Percentiles rank a stretch among this genome's conserved stretches.
These are phyloP conservation scores for Fusarium illudens DNA, from an alignment of 2,329 filamentous ascomycete species.

Conservation along the genomic window DNA sequence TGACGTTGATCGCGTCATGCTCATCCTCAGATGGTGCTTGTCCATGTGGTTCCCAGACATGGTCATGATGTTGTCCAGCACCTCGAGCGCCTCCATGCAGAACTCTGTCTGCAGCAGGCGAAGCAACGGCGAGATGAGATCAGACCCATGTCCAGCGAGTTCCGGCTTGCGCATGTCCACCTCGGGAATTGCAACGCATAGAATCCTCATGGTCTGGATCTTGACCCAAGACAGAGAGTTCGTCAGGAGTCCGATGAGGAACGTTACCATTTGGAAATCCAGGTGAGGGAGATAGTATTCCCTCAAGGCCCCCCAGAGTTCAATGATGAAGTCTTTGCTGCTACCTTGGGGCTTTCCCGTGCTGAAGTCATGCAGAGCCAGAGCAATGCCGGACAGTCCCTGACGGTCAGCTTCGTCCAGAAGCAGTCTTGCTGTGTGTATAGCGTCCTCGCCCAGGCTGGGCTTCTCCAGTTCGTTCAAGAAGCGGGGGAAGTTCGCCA, in stretches of 20 bases:
- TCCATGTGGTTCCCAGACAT: slow-evolving; percentile 94
- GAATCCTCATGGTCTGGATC: slow-evolving; percentile 88
- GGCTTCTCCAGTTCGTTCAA: slow-evolving; percentile 78
- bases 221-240: slow-evolving; percentile 92
- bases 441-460: slow-evolving; percentile 61
- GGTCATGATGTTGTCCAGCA: slow-evolving; percentile 94
- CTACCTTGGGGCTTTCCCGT: slow-evolving; percentile 71
- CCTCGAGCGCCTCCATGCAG: slow-evolving; percentile 89
- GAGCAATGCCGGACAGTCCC: slow-evolving; percentile 71
- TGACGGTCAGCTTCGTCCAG: slow-evolving; percentile 77
- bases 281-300: slow-evolving; percentile 81
- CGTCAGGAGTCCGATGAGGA: slow-evolving; percentile 89
- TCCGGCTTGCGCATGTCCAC: slow-evolving; percentile 94
- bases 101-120: slow-evolving; percentile 91
- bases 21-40: slow-evolving; percentile 95
- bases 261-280: slow-evolving; percentile 86
- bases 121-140: slow-evolving; percentile 91
- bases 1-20: slow-evolving; percentile 90
- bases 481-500: slow-evolving; percentile 92
- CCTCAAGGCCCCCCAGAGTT: slow-evolving; percentile 77
- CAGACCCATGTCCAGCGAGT: slow-evolving; percentile 88
- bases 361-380: slow-evolving; percentile 75
- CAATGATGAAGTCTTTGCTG: slow-evolving; percentile 78
- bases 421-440: slow-evolving; percentile 73
- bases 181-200: slow-evolving; percentile 84